A percentile compares a stretch with the other conserved stretches of the same genome.
phyloP scores from a whole-genome alignment of 495 filamentous ascomycete genomes.

The Aspergillus wentii region DNA sequence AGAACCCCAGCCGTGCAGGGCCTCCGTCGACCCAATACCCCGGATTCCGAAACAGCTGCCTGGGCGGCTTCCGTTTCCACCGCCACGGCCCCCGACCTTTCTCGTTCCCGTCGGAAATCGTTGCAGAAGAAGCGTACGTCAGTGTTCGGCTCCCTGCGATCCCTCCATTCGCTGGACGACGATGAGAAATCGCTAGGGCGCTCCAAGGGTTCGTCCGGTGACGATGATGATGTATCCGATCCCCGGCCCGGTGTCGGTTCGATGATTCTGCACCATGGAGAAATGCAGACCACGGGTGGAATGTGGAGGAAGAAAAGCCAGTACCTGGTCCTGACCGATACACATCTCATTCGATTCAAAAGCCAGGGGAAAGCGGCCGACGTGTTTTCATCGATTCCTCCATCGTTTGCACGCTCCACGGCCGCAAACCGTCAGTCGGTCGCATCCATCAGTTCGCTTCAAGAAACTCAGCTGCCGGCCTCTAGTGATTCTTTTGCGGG shows the following conservation, averaged over 20 bases:
- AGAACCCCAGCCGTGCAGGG: slow-evolving; percentile 14
- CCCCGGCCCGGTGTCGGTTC: slow-evolving; percentile 36
- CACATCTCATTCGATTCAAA: slow-evolving; percentile 78
- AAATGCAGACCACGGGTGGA: slow-evolving; percentile 73
- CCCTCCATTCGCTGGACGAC: slow-evolving; percentile 46
- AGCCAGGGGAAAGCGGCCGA: slow-evolving; percentile 66
- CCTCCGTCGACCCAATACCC: slow-evolving; percentile 26
- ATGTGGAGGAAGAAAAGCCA: slow-evolving; percentile 83
- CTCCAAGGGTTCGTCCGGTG: slow-evolving; percentile 28
- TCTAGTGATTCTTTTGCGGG: slow-evolving; percentile 43
- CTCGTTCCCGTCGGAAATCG: slow-evolving; percentile 37
- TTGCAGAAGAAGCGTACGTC: slow-evolving; percentile 47
- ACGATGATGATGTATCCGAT: slow-evolving; percentile 24
- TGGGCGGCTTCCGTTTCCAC: slow-evolving; percentile 17
- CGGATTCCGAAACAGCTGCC: slow-evolving; percentile 21
- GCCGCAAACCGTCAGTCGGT: slow-evolving; percentile 48
- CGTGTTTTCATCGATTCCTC: slow-evolving; percentile 50
- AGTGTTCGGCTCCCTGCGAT: slow-evolving; percentile 55
- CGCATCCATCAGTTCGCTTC: slow-evolving; percentile 55
- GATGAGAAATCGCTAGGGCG: slow-evolving; percentile 35
- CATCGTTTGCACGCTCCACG: slow-evolving; percentile 33
- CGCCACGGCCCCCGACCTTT: slow-evolving; percentile 19
- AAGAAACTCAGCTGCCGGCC: slow-evolving; percentile 53
- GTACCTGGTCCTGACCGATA: slow-evolving; percentile 86
- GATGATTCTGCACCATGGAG: slow-evolving; percentile 61